A percentile compares a stretch with the other conserved stretches of the same genome.
These are phyloP conservation scores for Aleurites moluccanus DNA, from an alignment of 441 rosid species.

Conservation along the genomic window DNA sequence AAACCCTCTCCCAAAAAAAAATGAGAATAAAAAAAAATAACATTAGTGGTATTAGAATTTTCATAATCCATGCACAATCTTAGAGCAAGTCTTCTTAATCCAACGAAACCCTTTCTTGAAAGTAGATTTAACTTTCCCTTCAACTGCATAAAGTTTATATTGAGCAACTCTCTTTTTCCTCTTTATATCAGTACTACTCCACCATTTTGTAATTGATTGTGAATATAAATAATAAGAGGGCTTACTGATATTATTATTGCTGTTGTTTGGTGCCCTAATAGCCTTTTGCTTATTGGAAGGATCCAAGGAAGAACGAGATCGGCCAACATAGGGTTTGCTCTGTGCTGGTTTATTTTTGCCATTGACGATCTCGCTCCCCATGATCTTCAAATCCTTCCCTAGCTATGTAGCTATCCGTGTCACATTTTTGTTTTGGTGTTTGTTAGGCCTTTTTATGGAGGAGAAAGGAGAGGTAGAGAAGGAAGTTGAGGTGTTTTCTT, in stretches of 20 bases:
- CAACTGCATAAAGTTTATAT: conserved; percentile 53
- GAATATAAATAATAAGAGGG: neutral
- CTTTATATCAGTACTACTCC: conserved; percentile 53
- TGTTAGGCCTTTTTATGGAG: neutral
- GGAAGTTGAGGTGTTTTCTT: too few species aligned
- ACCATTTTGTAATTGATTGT: conserved; percentile 31
- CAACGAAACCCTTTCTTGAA: conserved; percentile 49
- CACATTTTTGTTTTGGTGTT: neutral
- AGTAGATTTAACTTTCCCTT: conserved; percentile 51
- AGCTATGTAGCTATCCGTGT: neutral
- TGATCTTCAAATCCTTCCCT: neutral
- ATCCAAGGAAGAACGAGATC: neutral
- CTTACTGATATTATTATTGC: neutral
- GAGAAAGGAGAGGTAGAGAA: too few species aligned
- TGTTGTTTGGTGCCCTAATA: neutral
- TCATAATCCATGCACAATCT: conserved; percentile 32
- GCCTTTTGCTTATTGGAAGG: neutral
- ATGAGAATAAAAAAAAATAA: too few species aligned
- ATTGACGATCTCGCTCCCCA: neutral
- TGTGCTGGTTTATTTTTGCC: neutral
- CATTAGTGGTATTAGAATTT: neutral
- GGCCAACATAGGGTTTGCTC: neutral
- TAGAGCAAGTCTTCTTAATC: conserved; percentile 53
- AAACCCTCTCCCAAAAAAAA: too few species aligned
- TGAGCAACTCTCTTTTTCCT: conserved; percentile 55